Base-by-base conservation (phyloP, 768 basidiomycete genomes). In the Auriscalpium microsporum region DNA sequence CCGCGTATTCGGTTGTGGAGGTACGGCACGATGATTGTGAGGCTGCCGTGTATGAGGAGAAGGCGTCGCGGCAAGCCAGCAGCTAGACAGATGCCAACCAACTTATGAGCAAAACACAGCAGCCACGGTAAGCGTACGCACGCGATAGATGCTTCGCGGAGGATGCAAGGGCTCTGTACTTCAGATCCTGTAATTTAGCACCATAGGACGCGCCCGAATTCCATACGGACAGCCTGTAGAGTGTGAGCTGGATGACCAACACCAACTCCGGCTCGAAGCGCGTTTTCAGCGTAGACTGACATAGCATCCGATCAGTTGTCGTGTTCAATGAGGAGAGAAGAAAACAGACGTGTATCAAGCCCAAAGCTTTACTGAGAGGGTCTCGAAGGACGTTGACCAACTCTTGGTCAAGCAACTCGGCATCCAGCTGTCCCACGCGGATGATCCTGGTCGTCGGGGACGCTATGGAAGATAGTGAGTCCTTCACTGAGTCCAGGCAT, bases 341-440 rank as follows among this genome's bases (percentile, higher is more conserved):
- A 28, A 4, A 4, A 4, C 28, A 28, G 69, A 92, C 91, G 61
- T 80, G 80, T 50, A 90, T 72, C 13, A 83, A 71, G 23, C 78
- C 75, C 19, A 95, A 69, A 1, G 93, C 83, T 56, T 79, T 86
- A 58, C 75, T 73, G 48, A 97, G 68, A n/a, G 93, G 94, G 53
- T 89, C 89, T 63, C 82, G 83, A 35, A 98, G 76, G 57, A 96
- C 72, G 33, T 83, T 78, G 35, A 87, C 81, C 16, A 98, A 80
- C 59, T 96, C 93, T 61, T 85, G 81, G 72, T 98, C 95, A 48
- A 97, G 78, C 21, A 94, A 76, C 62, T 92, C 87, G 3, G 94
- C 83, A 68, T 98, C 95, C 52, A 97, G 81, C 69, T 95, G 90
- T 8, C 89, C 87, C 48, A 98, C 92, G 45, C 94, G 87, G 23